phyloP scores from a whole-genome alignment of 768 basidiomycete genomes.

The Zangia roseola region DNA sequence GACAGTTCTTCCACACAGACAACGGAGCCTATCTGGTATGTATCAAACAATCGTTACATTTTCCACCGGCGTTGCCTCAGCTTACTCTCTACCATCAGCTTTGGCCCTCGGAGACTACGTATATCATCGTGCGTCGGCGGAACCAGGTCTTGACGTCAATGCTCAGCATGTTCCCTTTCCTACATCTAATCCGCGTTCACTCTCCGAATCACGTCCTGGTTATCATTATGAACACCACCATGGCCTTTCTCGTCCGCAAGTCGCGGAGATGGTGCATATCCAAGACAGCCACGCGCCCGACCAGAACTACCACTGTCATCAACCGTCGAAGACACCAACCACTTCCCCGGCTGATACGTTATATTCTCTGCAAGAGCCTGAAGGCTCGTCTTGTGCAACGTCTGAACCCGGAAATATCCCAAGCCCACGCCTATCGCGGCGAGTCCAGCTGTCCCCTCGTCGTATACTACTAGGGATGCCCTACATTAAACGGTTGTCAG shows the following conservation, averaged over 20 bases:
- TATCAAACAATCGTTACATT: too few species aligned
- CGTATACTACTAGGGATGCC: constrained; percentile 16
- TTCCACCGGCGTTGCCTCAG: too few species aligned
- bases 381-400: constrained; percentile 12
- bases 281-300: constrained; percentile 24
- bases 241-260: constrained; percentile 26
- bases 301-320: constrained; percentile 11
- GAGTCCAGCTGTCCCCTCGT: constrained; percentile 24
- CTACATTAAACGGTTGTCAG: constrained; percentile 19
- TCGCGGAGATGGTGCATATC: constrained; percentile 21
- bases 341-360: constrained; percentile 18
- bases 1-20: too few species aligned
- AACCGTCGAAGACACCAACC: constrained; percentile 19
- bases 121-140: constrained; percentile 27
- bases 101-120: too few species aligned
- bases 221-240: constrained; percentile 31
- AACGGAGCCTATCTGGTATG: too few species aligned
- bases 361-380: constrained; percentile 17
- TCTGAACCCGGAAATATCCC: constrained; percentile 16
- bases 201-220: constrained; percentile 26
- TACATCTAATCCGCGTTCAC: constrained; percentile 30
- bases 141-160: constrained; percentile 32
- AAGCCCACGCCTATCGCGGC: constrained; percentile 13
- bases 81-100: too few species aligned
- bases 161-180: constrained; percentile 21